Percentiles rank a stretch among this genome's conserved stretches.
Conservation (phyloP, 1,284 basidiomycete species). For the Coniferiporia sulphurascens region DNA sequence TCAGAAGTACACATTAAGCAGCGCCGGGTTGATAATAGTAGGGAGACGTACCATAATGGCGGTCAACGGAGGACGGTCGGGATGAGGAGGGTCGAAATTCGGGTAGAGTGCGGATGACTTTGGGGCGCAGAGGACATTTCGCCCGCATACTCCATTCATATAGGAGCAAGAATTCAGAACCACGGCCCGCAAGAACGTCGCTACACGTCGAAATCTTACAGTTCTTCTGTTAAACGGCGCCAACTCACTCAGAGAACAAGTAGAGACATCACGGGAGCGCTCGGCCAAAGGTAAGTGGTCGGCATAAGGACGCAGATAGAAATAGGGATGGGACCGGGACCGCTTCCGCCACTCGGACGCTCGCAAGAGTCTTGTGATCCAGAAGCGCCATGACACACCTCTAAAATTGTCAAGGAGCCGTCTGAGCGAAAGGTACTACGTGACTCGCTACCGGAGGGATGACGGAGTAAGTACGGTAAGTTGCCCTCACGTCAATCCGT, state of each 20-base stretch:
- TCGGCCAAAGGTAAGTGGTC: not conserved
- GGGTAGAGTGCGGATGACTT: conserved; percentile 12
- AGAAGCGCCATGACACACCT: too few species aligned
- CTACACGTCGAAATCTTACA: not conserved
- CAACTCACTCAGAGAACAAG: not conserved
- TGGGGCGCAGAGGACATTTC: not conserved
- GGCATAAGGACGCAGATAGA: not conserved
- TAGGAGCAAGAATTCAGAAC: not conserved
- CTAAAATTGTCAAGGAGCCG: too few species aligned
- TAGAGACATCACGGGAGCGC: not conserved
- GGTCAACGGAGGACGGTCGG: conserved; percentile 4
- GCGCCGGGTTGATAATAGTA: not conserved
- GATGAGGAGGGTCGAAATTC: conserved; percentile 12
- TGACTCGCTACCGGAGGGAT: not conserved
- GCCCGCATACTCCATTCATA: not conserved
- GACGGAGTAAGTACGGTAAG: not conserved
- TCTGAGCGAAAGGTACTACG: not conserved
- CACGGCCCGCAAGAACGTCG: not conserved
- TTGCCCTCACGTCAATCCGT: not conserved
- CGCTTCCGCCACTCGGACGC: not conserved
- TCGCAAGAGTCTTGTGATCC: not conserved
- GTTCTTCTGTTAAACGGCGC: not conserved
- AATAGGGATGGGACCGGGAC: not conserved
- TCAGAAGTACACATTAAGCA: conserved; percentile 2
- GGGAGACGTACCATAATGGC: conserved; percentile 6